Evolutionary conservation across 768 basidiomycete genomes (phyloP), one percentile per base, ranked within the genome.

Genomic region (Podaxis sp.): DNA sequence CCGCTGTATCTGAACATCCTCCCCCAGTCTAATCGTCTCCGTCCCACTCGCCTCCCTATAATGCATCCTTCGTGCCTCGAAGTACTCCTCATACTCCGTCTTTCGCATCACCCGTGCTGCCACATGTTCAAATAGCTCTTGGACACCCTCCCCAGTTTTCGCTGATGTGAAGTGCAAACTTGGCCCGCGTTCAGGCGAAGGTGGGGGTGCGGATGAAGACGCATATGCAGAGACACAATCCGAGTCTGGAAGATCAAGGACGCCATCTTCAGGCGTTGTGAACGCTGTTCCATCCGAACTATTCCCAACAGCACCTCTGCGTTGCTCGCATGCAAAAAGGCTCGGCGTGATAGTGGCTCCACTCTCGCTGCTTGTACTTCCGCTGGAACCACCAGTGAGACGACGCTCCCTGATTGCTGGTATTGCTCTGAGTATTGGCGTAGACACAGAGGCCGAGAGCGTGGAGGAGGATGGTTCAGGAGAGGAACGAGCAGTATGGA

Each of bases 61-160:
- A 59, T 75, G 78, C 64, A 82, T 52, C n/a, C 76, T 73, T 59
- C 77, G 71, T 30, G 79, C 77, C 33, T 87, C 86, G 11, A 80
- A 61, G 13, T 76, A 75, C 59, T 89, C 90, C 60, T 91, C 88
- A 68, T 85, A 85, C 68, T 87, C 91, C 85, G 86, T 87, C 64
- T 82, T 75, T 65, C 71, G 68, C 39, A 87, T 79, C 8, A 93
- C 88, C 28, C 90, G 77, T 54, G 74, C 69, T 3, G 85, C 89
- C 46, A 94, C 79, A 68, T 92, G 92, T 70, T 85, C 88, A 68
- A 93, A 94, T n/a, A 92, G 87, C 0, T 87, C 87, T 1, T 70
- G 55, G 0, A 93, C 89, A 7, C 89, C 87, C 39, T 84, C 81
- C 0, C 92, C 92, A 3, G 89, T 91, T 74, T 91, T 91, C 2